These are phyloP conservation scores for Candida easanensis DNA, from an alignment of 805 yeast species.

Conservation along the genomic window DNA sequence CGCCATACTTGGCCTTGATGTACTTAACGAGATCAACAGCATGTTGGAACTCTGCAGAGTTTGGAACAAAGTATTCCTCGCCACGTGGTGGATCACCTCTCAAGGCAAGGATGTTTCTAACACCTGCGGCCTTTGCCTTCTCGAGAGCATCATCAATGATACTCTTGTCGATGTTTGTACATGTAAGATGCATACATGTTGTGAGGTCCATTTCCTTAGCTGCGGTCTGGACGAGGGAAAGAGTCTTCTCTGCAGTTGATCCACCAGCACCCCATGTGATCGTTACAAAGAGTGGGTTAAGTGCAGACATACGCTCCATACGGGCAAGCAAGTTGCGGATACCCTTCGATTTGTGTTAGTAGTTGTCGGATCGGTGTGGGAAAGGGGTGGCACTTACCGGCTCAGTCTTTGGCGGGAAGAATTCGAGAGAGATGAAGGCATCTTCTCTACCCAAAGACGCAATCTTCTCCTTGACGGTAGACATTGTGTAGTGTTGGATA, in stretches of 20 bases:
- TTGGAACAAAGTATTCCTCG: slow-evolving; percentile 51
- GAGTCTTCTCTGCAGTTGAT: slow-evolving; percentile 80
- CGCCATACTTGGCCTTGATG: slow-evolving; percentile 75
- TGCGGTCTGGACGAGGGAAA: slow-evolving; percentile 78
- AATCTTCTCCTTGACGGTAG: slow-evolving; percentile 46
- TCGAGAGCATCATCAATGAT: slow-evolving; percentile 77
- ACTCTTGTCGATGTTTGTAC: slow-evolving; percentile 83
- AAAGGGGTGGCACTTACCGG: slow-evolving; percentile 34
- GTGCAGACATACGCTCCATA: slow-evolving; percentile 80
- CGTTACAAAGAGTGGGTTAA: slow-evolving; percentile 87
- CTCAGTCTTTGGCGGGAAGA: slow-evolving; percentile 96
- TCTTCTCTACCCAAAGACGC: slow-evolving; percentile 45
- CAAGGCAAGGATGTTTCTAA: slow-evolving; percentile 84
- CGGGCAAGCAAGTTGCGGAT: slow-evolving; percentile 81
- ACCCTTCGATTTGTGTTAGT: slow-evolving; percentile 42
- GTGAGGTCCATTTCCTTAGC: slow-evolving; percentile 77
- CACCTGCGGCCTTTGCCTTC: slow-evolving; percentile 72
- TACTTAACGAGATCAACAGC: slow-evolving; percentile 88
- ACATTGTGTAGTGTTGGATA: slow-evolving; percentile 9
- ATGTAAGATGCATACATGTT: slow-evolving; percentile 91
- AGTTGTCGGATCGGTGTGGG: not conserved
- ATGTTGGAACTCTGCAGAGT: slow-evolving; percentile 47
- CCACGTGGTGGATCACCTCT: slow-evolving; percentile 96
- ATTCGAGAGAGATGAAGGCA: slow-evolving; percentile 82
- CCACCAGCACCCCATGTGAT: slow-evolving; percentile 99